phyloP scores from a whole-genome alignment of 2,329 filamentous ascomycete species.

The Aspergillus latus region DNA sequence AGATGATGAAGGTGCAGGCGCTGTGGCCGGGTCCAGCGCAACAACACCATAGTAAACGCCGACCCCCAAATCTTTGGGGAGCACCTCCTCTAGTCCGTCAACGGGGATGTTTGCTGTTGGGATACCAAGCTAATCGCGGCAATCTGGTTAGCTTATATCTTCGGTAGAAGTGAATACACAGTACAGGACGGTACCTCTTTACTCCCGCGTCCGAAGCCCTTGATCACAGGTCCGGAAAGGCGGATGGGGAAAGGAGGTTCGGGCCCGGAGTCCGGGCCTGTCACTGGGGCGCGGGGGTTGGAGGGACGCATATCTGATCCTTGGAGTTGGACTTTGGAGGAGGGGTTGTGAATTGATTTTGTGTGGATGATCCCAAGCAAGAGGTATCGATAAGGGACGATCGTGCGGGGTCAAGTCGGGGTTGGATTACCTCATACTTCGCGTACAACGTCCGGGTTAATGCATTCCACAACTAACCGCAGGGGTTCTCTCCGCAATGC shows the following conservation, averaged over 20 bases:
- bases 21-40: constrained; percentile 57
- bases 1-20: constrained; percentile 9
- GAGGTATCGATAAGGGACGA: constrained; percentile 7
- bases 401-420: background rate
- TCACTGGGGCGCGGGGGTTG: constrained; percentile 64
- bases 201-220: constrained; percentile 89
- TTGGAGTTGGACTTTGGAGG: background rate
- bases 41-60: constrained; percentile 96
- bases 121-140: constrained; percentile 71
- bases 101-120: constrained; percentile 86
- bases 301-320: constrained; percentile 46
- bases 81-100: constrained; percentile 62
- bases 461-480: too few relatives aligned
- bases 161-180: background rate
- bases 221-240: constrained; percentile 83
- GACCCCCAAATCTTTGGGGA: constrained; percentile 58
- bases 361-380: background rate
- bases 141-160: background rate
- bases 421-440: background rate
- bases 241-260: constrained; percentile 75
- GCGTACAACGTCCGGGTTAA: background rate
- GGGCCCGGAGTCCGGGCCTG: constrained; percentile 73
- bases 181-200: constrained; percentile 66
- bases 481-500: too few relatives aligned
- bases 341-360: background rate